A percentile compares a stretch with the other conserved stretches of the same genome.
phyloP scores from a whole-genome alignment of 371 early-diverging fungal genomes.

The Choanephora cucurbitarum region DNA sequence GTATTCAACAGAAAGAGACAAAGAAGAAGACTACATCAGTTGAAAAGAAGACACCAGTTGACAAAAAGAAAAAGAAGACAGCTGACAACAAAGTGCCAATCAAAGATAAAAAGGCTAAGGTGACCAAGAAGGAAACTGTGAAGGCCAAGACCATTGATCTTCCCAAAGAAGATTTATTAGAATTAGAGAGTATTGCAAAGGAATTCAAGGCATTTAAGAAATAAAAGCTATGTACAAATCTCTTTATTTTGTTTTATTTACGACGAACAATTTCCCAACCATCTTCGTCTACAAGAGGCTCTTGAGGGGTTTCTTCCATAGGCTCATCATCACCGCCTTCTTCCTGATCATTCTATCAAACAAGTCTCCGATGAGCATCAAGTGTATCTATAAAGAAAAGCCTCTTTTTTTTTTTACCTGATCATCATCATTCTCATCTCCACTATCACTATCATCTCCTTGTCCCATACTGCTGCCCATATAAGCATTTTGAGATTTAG shows the following conservation, averaged over 20 bases:
- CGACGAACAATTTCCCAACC: slow-evolving; percentile 53
- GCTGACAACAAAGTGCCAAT: slow-evolving; percentile 13
- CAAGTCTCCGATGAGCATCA: neutral
- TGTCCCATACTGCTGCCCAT: slow-evolving; percentile 32
- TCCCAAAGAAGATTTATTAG: slow-evolving; percentile 30
- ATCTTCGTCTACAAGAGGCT: slow-evolving; percentile 52
- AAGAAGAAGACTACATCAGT: slow-evolving; percentile 11
- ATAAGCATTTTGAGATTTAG: slow-evolving; percentile 28
- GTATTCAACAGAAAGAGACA: slow-evolving; percentile 24
- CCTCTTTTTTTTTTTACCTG: neutral
- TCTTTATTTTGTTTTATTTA: slow-evolving; percentile 15
- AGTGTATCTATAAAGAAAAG: neutral
- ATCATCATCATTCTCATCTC: slow-evolving; percentile 20
- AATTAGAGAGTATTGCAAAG: slow-evolving; percentile 28
- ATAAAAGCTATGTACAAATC: slow-evolving; percentile 5
- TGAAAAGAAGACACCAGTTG: slow-evolving; percentile 6
- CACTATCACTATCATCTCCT: slow-evolving; percentile 39
- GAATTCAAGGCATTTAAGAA: slow-evolving; percentile 17
- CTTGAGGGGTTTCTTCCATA: slow-evolving; percentile 45
- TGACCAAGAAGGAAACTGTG: slow-evolving; percentile 10
- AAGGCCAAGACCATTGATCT: slow-evolving; percentile 18
- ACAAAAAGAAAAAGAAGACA: slow-evolving; percentile 3
- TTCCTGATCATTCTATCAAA: slow-evolving; percentile 10
- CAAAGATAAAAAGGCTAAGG: slow-evolving; percentile 17
- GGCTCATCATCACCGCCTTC: slow-evolving; percentile 25